Conservation (phyloP, 371 early-diverging fungal genomes). For the Mucor indicus region DNA sequence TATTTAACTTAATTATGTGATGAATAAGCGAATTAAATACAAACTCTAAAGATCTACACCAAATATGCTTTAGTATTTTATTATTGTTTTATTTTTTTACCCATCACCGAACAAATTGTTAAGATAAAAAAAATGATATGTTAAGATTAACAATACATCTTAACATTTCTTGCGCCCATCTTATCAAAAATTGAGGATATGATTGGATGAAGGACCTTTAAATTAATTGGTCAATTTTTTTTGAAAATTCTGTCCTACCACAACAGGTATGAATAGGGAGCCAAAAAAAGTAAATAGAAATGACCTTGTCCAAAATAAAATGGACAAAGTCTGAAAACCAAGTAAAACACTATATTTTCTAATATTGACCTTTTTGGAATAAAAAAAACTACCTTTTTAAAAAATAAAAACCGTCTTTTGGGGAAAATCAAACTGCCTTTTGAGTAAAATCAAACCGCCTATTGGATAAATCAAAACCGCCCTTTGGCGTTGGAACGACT, state of each 20-base stretch:
- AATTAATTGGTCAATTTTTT: neutral
- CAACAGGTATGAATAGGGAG: neutral
- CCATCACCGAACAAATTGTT: too few relatives aligned
- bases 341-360: neutral
- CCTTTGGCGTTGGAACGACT: too few relatives aligned
- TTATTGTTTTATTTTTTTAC: neutral
- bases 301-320: neutral
- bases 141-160: neutral
- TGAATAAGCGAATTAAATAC: slow-evolving; percentile 2
- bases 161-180: neutral
- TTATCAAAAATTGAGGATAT: neutral
- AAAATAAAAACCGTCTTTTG: neutral
- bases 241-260: neutral
- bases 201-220: neutral
- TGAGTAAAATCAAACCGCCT: neutral
- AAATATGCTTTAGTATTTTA: neutral
- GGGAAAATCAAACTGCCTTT: neutral
- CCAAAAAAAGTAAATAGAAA: neutral
- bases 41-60: slow-evolving; percentile 1
- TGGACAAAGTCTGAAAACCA: neutral
- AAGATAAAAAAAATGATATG: neutral
- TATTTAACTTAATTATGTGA: slow-evolving; percentile 4
- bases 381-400: neutral
- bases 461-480: neutral
- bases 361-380: neutral